phyloP scores from a whole-genome alignment of 1,284 basidiomycete genomes.

The Leccinum glutinopallens region DNA sequence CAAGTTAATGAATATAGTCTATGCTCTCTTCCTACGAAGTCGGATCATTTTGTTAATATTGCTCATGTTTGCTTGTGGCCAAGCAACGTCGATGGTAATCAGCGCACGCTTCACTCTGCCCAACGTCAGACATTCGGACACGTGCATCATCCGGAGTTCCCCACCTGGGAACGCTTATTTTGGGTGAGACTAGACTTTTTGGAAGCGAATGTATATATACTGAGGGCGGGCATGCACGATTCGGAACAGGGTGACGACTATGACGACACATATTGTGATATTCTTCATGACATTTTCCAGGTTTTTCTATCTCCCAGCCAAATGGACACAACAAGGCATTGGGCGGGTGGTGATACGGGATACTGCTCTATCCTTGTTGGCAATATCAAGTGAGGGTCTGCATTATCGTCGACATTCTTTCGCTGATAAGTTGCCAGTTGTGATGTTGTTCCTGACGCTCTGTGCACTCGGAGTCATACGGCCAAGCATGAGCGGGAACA shows the following conservation, averaged over 20 bases:
- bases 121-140: constrained; percentile 7
- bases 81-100: constrained; percentile 16
- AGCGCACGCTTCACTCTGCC: constrained; percentile 13
- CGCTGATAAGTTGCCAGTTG: background rate
- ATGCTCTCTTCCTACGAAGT: constrained; percentile 17
- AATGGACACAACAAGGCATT: constrained; percentile 5
- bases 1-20: constrained; percentile 7
- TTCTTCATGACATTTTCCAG: constrained; percentile 17
- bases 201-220: background rate
- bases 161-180: constrained; percentile 15
- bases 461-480: constrained; percentile 7
- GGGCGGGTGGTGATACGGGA: constrained; percentile 13
- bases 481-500: constrained; percentile 12
- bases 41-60: constrained; percentile 12
- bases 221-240: background rate
- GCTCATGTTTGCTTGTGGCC: constrained; percentile 3
- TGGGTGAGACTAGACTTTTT: constrained; percentile 9
- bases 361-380: constrained; percentile 7
- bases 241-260: constrained; percentile 14
- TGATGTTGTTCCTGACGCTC: constrained; percentile 14
- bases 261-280: constrained; percentile 13
- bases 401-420: background rate
- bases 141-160: constrained; percentile 12
- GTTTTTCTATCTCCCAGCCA: constrained; percentile 9
- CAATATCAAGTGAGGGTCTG: constrained; percentile 4